Evolutionary conservation across 306 rosid genomes (phyloP).

Genomic region (Mucuna pruriens): DNA sequence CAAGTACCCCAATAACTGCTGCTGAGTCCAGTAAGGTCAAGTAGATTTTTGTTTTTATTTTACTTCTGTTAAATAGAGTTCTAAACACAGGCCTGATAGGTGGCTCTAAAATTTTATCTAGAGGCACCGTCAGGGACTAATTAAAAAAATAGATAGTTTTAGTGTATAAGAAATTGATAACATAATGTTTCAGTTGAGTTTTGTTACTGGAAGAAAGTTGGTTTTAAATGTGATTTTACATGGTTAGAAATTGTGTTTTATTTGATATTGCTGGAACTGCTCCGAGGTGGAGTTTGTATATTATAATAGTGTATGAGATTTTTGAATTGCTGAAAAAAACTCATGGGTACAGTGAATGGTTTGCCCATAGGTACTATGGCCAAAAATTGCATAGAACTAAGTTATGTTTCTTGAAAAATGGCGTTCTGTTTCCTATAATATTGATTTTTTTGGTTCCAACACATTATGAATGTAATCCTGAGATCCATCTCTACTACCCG

Average conservation of each 20-base stretch:
- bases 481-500: not conserved
- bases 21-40: conserved; percentile 53
- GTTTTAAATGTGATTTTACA: not conserved
- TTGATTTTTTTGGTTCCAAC: no score
- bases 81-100: not conserved
- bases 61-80: conserved; percentile 18
- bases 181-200: not conserved
- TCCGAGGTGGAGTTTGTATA: not conserved
- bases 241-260: not conserved
- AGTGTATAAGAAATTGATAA: not conserved
- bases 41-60: not conserved
- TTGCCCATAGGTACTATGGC: not conserved
- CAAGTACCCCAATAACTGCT: conserved; percentile 44
- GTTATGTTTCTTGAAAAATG: not conserved
- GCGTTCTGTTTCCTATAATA: not conserved
- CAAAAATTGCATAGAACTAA: not conserved
- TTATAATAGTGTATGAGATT: not conserved
- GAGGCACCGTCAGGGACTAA: not conserved
- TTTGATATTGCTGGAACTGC: not conserved
- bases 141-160: not conserved
- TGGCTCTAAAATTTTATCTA: not conserved
- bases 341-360: not conserved
- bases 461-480: not conserved
- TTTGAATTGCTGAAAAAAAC: not conserved
- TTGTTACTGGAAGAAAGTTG: conserved; percentile 11